A percentile compares a stretch with the other conserved stretches of the same genome.
phyloP scores from a whole-genome alignment of 257 asterid genomes.

The Petrea volubilis region DNA sequence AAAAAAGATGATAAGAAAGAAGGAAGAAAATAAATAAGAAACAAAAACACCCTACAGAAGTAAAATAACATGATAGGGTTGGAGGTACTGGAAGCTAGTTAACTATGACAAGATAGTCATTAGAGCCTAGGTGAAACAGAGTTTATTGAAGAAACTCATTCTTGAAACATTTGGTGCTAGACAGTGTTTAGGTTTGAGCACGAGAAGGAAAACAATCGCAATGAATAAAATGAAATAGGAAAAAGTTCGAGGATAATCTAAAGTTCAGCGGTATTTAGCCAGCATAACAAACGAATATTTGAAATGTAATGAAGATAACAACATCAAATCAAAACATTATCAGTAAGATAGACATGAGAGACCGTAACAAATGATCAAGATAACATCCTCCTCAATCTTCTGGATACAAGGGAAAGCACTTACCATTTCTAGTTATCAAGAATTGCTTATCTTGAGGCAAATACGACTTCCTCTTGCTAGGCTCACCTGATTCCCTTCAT shows the following conservation, averaged over 20 bases:
- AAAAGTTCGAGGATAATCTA: background rate
- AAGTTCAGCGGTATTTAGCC: background rate
- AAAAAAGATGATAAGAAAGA: conserved; percentile 15
- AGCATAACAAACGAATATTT: background rate
- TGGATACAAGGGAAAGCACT: conserved; percentile 23
- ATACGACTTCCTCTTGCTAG: conserved; percentile 93
- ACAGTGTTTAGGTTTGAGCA: background rate
- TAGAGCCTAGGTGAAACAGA: conserved; percentile 12
- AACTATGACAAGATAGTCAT: conserved; percentile 1
- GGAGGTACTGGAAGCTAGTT: background rate
- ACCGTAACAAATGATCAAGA: background rate
- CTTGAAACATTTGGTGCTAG: background rate
- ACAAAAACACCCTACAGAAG: background rate
- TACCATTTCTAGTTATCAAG: conserved; percentile 92
- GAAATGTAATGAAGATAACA: background rate
- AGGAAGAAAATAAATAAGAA: background rate
- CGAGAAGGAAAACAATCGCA: background rate
- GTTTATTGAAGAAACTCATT: background rate
- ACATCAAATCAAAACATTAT: conserved; percentile 19
- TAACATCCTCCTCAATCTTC: background rate
- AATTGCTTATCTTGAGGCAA: conserved; percentile 90
- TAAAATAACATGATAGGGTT: background rate
- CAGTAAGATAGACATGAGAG: conserved; percentile 1
- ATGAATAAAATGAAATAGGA: background rate
- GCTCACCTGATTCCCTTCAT: conserved; percentile 94